Conservation (phyloP, 2,329 filamentous ascomycete genomes). For the Intubia oerlemansii region DNA sequence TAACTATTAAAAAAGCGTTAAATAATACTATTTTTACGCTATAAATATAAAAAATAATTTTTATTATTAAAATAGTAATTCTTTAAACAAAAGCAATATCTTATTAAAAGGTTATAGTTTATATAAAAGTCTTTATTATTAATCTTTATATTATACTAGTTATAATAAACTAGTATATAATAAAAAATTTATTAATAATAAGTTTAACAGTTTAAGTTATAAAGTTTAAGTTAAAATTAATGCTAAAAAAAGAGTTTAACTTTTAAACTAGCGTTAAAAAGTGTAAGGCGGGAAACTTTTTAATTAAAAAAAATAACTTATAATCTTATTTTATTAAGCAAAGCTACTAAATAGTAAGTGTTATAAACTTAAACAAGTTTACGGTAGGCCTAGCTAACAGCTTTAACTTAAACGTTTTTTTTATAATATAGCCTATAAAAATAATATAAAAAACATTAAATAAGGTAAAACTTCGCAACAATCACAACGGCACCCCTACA, state of each 20-base stretch:
- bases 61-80: background rate
- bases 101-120: too few species aligned
- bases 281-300: too few species aligned
- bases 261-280: too few species aligned
- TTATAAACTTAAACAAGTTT: too few species aligned
- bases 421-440: background rate
- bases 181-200: background rate
- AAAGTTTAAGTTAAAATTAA: slow-evolving; percentile 1
- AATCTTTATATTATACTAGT: background rate
- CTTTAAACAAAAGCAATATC: too few species aligned
- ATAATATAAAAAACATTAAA: background rate
- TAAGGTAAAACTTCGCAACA: background rate
- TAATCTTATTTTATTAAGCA: too few species aligned
- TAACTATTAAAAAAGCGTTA: too few species aligned
- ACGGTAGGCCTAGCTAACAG: too few species aligned
- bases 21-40: too few species aligned
- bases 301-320: background rate
- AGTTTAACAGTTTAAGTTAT: too few species aligned
- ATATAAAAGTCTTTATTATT: too few species aligned
- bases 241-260: background rate
- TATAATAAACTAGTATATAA: background rate
- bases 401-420: background rate
- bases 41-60: background rate
- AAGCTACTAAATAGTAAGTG: background rate
- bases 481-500: too few species aligned